Evolutionary conservation across 177 flowering plant genomes (phyloP).

Genomic region (Vitis hybrid): DNA sequence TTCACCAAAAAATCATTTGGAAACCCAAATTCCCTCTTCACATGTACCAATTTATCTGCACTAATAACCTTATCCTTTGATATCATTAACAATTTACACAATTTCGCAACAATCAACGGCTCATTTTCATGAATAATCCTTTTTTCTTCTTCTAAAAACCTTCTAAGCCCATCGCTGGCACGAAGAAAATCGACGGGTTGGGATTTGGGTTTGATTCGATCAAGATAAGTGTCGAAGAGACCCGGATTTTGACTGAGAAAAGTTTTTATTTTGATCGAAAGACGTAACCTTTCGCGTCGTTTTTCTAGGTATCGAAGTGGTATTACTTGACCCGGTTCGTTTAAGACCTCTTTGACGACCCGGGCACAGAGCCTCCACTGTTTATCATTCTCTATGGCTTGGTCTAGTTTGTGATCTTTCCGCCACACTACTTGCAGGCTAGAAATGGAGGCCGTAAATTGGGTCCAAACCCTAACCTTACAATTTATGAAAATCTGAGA

Average conservation of each 20-base stretch:
- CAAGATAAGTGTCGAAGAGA: slow-evolving; percentile 67
- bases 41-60: slow-evolving; percentile 75
- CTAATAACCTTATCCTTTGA: slow-evolving; percentile 66
- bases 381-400: slow-evolving; percentile 72
- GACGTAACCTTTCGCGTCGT: slow-evolving; percentile 67
- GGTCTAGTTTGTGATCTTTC: slow-evolving; percentile 63
- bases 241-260: slow-evolving; percentile 63
- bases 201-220: slow-evolving; percentile 74
- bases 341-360: slow-evolving; percentile 86
- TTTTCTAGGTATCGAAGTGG: slow-evolving; percentile 82
- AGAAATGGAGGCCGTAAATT: slow-evolving; percentile 46
- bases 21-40: slow-evolving; percentile 92
- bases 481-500: not conserved
- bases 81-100: slow-evolving; percentile 93
- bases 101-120: slow-evolving; percentile 55
- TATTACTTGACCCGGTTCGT: slow-evolving; percentile 84
- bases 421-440: slow-evolving; percentile 83
- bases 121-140: slow-evolving; percentile 59
- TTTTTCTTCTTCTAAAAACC: slow-evolving; percentile 64
- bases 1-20: slow-evolving; percentile 77
- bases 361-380: slow-evolving; percentile 56
- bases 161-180: slow-evolving; percentile 39
- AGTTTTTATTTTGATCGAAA: slow-evolving; percentile 43
- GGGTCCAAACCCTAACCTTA: slow-evolving; percentile 9
- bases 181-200: slow-evolving; percentile 69